Evolutionary conservation across 352 stramenopile species (phyloP).

Genomic region (Pythium plurisporium): DNA sequence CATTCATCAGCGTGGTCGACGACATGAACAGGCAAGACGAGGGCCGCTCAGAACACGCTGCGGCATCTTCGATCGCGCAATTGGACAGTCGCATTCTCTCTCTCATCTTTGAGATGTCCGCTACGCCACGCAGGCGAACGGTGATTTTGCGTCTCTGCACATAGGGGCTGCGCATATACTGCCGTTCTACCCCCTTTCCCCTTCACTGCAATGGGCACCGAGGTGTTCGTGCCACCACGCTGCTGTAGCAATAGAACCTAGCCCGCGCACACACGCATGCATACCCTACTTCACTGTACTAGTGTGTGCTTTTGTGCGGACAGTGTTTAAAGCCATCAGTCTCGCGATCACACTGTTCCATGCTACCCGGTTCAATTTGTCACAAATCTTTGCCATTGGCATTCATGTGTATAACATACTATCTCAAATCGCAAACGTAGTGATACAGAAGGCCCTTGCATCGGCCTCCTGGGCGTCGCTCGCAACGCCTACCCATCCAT

Average conservation of each 20-base stretch:
- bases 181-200: too few species aligned
- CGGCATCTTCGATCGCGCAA: not conserved
- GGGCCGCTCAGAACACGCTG: not conserved
- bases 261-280: too few species aligned
- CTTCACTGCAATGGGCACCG: too few species aligned
- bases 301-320: too few species aligned
- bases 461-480: not conserved
- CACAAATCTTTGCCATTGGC: not conserved
- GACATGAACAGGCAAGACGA: not conserved
- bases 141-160: not conserved
- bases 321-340: too few species aligned
- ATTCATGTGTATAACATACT: constrained; percentile 8
- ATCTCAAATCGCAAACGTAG: constrained; percentile 18
- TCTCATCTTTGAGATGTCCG: constrained; percentile 4
- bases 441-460: constrained; percentile 2
- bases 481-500: not conserved
- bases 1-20: constrained; percentile 6
- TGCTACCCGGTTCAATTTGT: not conserved
- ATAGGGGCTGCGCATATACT: too few species aligned
- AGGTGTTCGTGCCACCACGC: too few species aligned
- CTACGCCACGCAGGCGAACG: not conserved
- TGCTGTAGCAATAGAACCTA: too few species aligned
- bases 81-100: constrained; percentile 5
- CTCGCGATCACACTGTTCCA: too few species aligned
- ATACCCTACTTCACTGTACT: too few species aligned